A percentile compares a stretch with the other conserved stretches of the same genome.
Evolutionary conservation across 352 stramenopile species (phyloP).

Genomic region (Phytophthora uliginosa): DNA sequence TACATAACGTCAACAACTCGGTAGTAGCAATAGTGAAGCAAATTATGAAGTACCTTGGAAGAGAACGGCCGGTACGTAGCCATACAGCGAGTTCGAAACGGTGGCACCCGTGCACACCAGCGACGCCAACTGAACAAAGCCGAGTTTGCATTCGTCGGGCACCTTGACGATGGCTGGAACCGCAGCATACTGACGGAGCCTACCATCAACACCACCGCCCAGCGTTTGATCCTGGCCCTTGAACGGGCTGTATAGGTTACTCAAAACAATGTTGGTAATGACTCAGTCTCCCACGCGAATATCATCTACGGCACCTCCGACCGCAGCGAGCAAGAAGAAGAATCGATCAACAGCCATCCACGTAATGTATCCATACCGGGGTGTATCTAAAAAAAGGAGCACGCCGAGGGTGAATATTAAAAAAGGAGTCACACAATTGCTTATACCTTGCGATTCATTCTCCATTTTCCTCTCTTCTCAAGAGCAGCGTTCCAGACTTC

Average conservation of each 20-base stretch:
- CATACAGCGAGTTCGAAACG: slow-evolving; percentile 43
- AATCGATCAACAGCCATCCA: too few species aligned
- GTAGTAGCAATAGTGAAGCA: neutral
- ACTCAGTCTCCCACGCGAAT: slow-evolving; percentile 34
- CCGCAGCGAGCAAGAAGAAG: slow-evolving; percentile 1
- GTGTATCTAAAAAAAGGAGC: too few species aligned
- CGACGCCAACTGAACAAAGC: slow-evolving; percentile 37
- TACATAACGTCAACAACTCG: too few species aligned
- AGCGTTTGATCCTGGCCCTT: slow-evolving; percentile 27
- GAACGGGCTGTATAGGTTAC: slow-evolving; percentile 33
- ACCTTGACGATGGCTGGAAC: slow-evolving; percentile 41
- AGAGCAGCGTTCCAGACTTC: too few species aligned
- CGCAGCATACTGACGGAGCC: slow-evolving; percentile 37
- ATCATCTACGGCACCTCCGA: slow-evolving; percentile 28
- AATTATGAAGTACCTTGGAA: slow-evolving; percentile 22
- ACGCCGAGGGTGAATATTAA: too few species aligned
- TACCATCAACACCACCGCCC: slow-evolving; percentile 38
- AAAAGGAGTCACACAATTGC: too few species aligned
- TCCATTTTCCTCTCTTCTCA: too few species aligned
- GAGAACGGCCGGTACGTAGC: slow-evolving; percentile 26
- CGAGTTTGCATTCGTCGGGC: slow-evolving; percentile 26
- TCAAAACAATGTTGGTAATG: slow-evolving; percentile 37
- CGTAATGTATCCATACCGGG: too few species aligned
- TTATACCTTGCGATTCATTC: too few species aligned
- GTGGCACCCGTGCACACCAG: slow-evolving; percentile 39